Percentiles rank a stretch among this genome's conserved stretches.
These are phyloP conservation scores for barrel medic (Medicago truncatula) DNA, from an alignment of 306 rosid genomes.

Conservation along the genomic window MtrunA17r5.0-ANR NC_053048.1:30586501-30587000, in stretches of 20 bases:
- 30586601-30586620: slow-evolving; percentile 3
- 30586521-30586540: slow-evolving; percentile 2
- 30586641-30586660: neutral
- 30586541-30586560: slow-evolving; percentile 35
- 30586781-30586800: slow-evolving; percentile 9
- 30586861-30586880: neutral
- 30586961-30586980: no score
- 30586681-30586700: slow-evolving; percentile 12
- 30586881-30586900: neutral
- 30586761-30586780: slow-evolving; percentile 9
- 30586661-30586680: neutral
- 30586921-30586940: neutral
- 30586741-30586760: neutral
- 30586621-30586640: neutral
- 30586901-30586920: neutral
- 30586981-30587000: no score
- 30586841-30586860: neutral
- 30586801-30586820: slow-evolving; percentile 42
- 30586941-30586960: no score
- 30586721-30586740: neutral
- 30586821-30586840: slow-evolving; percentile 13
- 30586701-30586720: slow-evolving; percentile 33
- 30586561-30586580: slow-evolving; percentile 9
- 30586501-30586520: neutral
- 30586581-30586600: slow-evolving; percentile 34